Evolutionary conservation across 2,329 filamentous ascomycete species (phyloP).

Genomic region (Cladosporium sp.): DNA sequence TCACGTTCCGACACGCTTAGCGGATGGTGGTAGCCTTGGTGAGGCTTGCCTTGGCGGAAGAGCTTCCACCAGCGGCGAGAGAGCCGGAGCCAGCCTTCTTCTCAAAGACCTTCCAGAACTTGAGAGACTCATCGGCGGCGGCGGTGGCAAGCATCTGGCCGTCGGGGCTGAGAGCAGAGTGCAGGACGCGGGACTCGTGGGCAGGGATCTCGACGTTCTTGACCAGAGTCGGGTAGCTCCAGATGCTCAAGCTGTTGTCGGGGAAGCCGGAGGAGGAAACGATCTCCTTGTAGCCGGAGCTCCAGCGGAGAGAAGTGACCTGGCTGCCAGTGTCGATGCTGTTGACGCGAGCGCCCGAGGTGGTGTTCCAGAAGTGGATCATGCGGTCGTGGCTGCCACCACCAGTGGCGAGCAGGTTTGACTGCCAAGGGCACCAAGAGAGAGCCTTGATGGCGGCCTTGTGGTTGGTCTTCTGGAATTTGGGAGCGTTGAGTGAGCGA

Average conservation of each 20-base stretch:
- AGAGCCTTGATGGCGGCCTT: slow-evolving; percentile 97
- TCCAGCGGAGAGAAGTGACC: slow-evolving; percentile 95
- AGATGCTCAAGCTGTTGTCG: slow-evolving; percentile 98
- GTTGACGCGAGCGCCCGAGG: slow-evolving; percentile 95
- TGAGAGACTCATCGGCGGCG: slow-evolving; percentile 92
- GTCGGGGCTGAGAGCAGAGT: slow-evolving; percentile 95
- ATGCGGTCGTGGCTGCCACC: slow-evolving; percentile 95
- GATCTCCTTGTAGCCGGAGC: slow-evolving; percentile 95
- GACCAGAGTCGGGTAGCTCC: slow-evolving; percentile 96
- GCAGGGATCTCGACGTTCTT: slow-evolving; percentile 98
- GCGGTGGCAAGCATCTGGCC: slow-evolving; percentile 97
- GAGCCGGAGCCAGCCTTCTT: slow-evolving; percentile 83
- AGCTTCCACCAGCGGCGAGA: slow-evolving; percentile 63
- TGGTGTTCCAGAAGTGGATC: slow-evolving; percentile 99
- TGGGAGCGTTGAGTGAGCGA: slow-evolving; percentile 85
- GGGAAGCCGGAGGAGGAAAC: slow-evolving; percentile 97
- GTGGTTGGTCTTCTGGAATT: slow-evolving; percentile 99
- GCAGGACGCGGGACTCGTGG: slow-evolving; percentile 92
- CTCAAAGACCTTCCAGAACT: slow-evolving; percentile 99
- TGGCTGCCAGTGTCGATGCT: slow-evolving; percentile 98
- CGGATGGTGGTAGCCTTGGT: slow-evolving; percentile 83
- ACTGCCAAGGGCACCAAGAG: slow-evolving; percentile 98
- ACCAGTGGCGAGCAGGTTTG: slow-evolving; percentile 93
- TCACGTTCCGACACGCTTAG: slow-evolving; percentile 22
- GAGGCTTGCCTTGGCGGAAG: slow-evolving; percentile 75